Conservation (phyloP, 2,329 filamentous ascomycete species). For the Calonectria montana region DNA sequence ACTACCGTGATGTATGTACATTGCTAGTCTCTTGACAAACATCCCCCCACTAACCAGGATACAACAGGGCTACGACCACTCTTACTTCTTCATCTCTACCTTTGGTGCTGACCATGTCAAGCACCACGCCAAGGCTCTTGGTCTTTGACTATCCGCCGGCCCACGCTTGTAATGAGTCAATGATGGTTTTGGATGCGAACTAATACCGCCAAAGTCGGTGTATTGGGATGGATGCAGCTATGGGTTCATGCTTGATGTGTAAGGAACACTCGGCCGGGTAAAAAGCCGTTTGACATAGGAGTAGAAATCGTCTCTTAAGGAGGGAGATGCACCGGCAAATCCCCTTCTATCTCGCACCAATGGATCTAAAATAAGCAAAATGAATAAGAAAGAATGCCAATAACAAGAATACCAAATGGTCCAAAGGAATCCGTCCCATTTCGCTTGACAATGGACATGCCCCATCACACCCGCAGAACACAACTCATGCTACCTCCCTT, state of each 20-base stretch:
- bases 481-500: conserved; percentile 10
- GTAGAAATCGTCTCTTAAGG: not conserved
- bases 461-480: conserved; percentile 11
- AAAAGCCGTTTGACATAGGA: not conserved
- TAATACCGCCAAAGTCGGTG: not conserved
- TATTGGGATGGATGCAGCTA: not conserved
- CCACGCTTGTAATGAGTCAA: conserved; percentile 14
- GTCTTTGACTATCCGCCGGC: conserved; percentile 42
- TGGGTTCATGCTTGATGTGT: not conserved
- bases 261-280: not conserved
- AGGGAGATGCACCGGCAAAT: not conserved
- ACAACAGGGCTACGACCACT: conserved; percentile 87
- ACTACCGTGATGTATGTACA: conserved; percentile 78
- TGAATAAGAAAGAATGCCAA: conserved; percentile 20
- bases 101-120: conserved; percentile 93
- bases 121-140: conserved; percentile 88
- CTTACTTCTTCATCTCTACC: conserved; percentile 94
- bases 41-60: not conserved
- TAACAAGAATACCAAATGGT: conserved; percentile 23
- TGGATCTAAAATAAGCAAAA: conserved; percentile 3
- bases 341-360: conserved; percentile 8
- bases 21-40: not conserved
- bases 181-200: not conserved
- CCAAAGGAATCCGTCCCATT: conserved; percentile 20
- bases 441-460: conserved; percentile 26